Evolutionary conservation across 495 filamentous ascomycete species (phyloP).

Genomic region (Baudoinia panamericana): DNA sequence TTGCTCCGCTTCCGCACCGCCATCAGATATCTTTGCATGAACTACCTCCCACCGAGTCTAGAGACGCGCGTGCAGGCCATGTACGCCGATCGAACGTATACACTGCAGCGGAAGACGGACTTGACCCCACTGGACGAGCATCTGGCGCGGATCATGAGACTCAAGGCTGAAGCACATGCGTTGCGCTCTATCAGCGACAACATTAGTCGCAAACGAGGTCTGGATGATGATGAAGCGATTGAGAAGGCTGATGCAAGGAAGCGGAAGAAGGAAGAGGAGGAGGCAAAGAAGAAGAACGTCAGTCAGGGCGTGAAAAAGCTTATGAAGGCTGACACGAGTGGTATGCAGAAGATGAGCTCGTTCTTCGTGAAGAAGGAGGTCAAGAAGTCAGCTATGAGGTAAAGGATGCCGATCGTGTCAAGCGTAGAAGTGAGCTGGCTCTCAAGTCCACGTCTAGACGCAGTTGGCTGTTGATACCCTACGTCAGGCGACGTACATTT

Average conservation of each 20-base stretch:
- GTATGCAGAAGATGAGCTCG: slow-evolving; percentile 94
- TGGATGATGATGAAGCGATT: slow-evolving; percentile 54
- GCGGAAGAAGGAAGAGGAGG: slow-evolving; percentile 58
- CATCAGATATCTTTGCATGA: slow-evolving; percentile 59
- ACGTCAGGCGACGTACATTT: no score
- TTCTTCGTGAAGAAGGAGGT: slow-evolving; percentile 68
- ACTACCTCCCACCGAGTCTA: slow-evolving; percentile 50
- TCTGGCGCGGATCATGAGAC: slow-evolving; percentile 45
- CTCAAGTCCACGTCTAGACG: no score
- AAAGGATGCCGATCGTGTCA: no score
- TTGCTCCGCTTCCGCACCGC: slow-evolving; percentile 64
- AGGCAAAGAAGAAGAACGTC: slow-evolving; percentile 57
- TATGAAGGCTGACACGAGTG: slow-evolving; percentile 74
- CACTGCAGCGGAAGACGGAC: slow-evolving; percentile 37
- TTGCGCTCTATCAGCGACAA: slow-evolving; percentile 51
- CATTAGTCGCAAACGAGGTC: slow-evolving; percentile 59
- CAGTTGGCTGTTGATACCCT: no score
- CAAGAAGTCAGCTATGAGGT: slow-evolving; percentile 5
- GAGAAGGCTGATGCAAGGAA: slow-evolving; percentile 45
- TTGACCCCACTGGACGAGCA: slow-evolving; percentile 58
- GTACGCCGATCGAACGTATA: background rate
- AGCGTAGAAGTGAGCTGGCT: no score
- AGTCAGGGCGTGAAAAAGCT: slow-evolving; percentile 63
- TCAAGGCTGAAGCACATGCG: slow-evolving; percentile 56
- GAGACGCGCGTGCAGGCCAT: slow-evolving; percentile 21